A percentile compares a stretch with the other conserved stretches of the same genome.
Conservation (phyloP, 805 yeast species). For the Komagataella pastoris region DNA sequence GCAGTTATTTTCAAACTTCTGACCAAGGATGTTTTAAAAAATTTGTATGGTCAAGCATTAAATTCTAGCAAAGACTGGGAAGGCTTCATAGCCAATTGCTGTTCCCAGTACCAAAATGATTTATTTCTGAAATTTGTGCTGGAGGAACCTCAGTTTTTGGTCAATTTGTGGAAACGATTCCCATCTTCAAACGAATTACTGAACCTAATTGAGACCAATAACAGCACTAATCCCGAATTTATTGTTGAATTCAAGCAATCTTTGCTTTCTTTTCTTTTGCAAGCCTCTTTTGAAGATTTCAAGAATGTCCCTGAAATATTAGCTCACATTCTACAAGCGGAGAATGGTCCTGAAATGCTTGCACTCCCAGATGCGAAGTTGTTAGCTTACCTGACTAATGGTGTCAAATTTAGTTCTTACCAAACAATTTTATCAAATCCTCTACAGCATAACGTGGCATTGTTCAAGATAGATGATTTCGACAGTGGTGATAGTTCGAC, state of each 20-base stretch:
- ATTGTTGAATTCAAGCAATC: neutral
- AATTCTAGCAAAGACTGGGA: conserved; percentile 7
- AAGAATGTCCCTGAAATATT: neutral
- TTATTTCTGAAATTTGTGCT: neutral
- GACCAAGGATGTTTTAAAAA: conserved; percentile 18
- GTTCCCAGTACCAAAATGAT: conserved; percentile 3
- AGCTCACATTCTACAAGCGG: neutral
- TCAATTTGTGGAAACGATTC: conserved; percentile 1
- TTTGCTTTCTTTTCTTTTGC: neutral
- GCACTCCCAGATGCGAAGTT: neutral
- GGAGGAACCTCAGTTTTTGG: neutral
- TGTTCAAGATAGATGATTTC: neutral
- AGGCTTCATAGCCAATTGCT: conserved; percentile 11
- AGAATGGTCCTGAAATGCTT: neutral
- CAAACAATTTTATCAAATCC: conserved; percentile 11
- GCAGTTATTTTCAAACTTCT: conserved; percentile 14
- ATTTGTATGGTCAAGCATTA: conserved; percentile 18
- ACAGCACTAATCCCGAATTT: neutral
- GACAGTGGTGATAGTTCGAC: conserved; percentile 8
- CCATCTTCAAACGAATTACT: neutral
- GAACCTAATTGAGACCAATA: neutral
- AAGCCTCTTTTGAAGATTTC: neutral
- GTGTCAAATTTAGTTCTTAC: conserved; percentile 3
- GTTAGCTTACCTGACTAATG: neutral
- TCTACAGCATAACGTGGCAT: conserved; percentile 4